These are phyloP conservation scores for Hanseniaspora clermontiae DNA, from an alignment of 805 yeast species.

Conservation along the genomic window DNA sequence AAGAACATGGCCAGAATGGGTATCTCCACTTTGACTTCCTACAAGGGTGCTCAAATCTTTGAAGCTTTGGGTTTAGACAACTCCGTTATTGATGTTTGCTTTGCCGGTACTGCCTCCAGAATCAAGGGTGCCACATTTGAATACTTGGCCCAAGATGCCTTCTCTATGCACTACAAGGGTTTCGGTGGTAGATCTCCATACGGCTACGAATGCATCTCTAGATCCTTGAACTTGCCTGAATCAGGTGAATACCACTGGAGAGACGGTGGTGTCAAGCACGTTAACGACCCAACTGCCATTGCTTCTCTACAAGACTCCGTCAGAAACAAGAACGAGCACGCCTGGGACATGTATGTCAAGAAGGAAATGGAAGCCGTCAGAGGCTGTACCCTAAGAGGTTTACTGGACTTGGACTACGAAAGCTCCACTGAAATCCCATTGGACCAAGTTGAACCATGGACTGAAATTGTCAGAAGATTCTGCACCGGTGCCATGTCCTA, in stretches of 20 bases:
- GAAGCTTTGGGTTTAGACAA: conserved; percentile 94
- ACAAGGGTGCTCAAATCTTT: conserved; percentile 97
- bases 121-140: conserved; percentile 92
- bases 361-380: conserved; percentile 84
- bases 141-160: conserved; percentile 91
- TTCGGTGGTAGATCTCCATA: conserved; percentile 60
- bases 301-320: conserved; percentile 98
- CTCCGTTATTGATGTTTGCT: conserved; percentile 88
- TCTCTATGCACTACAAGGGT: conserved; percentile 85
- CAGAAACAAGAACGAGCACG: conserved; percentile 84
- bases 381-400: conserved; percentile 87
- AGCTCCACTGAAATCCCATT: conserved; percentile 65
- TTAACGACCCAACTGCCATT: conserved; percentile 88
- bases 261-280: conserved; percentile 94
- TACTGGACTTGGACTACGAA: conserved; percentile 79
- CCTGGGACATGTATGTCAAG: conserved; percentile 79
- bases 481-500: conserved; percentile 99
- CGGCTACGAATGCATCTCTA: conserved; percentile 32
- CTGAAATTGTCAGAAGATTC: conserved; percentile 92
- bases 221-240: conserved; percentile 65
- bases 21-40: conserved; percentile 93
- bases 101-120: conserved; percentile 94
- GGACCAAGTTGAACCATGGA: conserved; percentile 99
- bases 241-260: conserved; percentile 98
- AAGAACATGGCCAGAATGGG: conserved; percentile 99